Evolutionary conservation across 805 yeast species (phyloP), one percentile per base, ranked within the genome.

Genomic region (Pichia phayaonensis): DNA sequence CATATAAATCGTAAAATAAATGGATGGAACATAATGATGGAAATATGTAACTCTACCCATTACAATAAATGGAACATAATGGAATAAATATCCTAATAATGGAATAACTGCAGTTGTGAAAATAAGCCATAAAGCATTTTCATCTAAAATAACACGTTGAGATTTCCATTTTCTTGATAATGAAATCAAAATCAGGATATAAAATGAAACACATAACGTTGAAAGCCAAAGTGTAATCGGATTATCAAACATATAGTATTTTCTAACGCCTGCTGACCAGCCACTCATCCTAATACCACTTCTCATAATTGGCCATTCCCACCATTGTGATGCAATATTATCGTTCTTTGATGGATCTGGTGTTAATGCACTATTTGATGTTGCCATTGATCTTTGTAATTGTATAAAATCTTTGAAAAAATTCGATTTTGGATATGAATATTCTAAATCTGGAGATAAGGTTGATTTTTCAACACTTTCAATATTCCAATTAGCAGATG

Each of bases 1-100:
- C 40, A 79, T 77, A 49, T 81, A 66, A 67, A 83, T 70, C 47
- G 89, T 88, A 66, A 86, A 86, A 68, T 86, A 86, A 56, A 86
- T 72, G 0, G 94, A 90, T 45, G 95, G 95, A 61, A 85, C 72
- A 66, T 86, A 86, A 70, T 86, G 95, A 65, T 86, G 95, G 43
- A 84, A 88, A 60, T 86, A 86, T 0, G 92, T 84, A 57, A 86
- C 94, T 74, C 95, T 79, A 16, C 89, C 84, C 95, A 86, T 86
- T 46, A 86, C 72, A 31, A 80, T 77, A 58, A 86, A 86, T 29
- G 95, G 92, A 62, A 78, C 64, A 66, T 72, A 86, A 65, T 86
- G 94, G 64, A 85, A 72, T 38, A 86, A 81, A 90, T 92, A 86
- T 13, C 88, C 94, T 47, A 86, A 69, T 77, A 86, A 76, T 46